Evolutionary conservation across 495 filamentous ascomycete species (phyloP).

Genomic region (Apodospora peruviana): DNA sequence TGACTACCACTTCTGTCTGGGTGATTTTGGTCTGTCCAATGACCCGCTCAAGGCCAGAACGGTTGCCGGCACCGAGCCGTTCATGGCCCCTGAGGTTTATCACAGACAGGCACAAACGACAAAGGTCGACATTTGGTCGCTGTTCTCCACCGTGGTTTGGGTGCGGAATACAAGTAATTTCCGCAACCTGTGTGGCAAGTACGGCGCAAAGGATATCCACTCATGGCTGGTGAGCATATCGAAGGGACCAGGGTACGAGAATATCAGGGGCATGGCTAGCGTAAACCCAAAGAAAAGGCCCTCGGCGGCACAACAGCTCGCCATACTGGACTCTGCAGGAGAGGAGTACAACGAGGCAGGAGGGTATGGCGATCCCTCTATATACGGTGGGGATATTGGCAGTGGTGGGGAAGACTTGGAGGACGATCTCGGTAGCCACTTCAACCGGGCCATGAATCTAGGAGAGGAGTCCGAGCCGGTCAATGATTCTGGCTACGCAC

Average conservation of each 20-base stretch:
- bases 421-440: constrained; percentile 4
- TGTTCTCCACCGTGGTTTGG: constrained; percentile 39
- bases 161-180: constrained; percentile 18
- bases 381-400: neutral
- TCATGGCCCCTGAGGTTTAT: constrained; percentile 30
- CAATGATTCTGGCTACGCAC: neutral
- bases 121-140: constrained; percentile 38
- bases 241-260: constrained; percentile 4
- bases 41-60: constrained; percentile 15
- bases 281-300: constrained; percentile 16
- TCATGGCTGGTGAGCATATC: constrained; percentile 12
- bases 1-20: constrained; percentile 25
- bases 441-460: constrained; percentile 9
- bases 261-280: constrained; percentile 18
- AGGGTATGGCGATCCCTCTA: neutral
- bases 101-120: constrained; percentile 21
- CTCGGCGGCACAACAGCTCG: constrained; percentile 14
- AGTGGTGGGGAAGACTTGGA: neutral
- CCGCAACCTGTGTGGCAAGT: constrained; percentile 7
- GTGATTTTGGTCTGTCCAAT: constrained; percentile 32
- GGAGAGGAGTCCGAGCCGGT: neutral
- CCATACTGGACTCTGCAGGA: constrained; percentile 13
- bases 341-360: too few relatives aligned
- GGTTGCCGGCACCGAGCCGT: constrained; percentile 21
- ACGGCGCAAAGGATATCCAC: constrained; percentile 15